Base-by-base conservation (phyloP, 108 stramenopile genomes). In the Nitzschia putrida region DNA sequence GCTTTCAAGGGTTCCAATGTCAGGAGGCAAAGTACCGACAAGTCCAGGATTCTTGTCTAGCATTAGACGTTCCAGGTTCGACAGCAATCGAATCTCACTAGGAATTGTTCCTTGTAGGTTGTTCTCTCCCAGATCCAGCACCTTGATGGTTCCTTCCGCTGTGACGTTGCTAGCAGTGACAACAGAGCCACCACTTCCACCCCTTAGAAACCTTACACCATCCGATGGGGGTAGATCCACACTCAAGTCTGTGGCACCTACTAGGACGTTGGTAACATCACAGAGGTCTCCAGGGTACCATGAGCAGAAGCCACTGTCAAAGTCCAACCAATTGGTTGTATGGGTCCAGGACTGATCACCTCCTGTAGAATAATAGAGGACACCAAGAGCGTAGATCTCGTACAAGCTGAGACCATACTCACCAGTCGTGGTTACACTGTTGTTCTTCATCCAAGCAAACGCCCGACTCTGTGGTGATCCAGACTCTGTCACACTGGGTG, bases 211-310 rank as follows among this genome's bases (percentile, higher is more conserved):
- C 29, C 29, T 34, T 34, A 34, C 4, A 4, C 29, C 29, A 4
- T 34, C 29, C 4, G 29, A 34, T 3, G 4, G 29, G 29, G 29
- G 29, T 1, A 3, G 3, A 3, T 3, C 29, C 4, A 34, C 29
- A 34, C 29, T 34, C 29, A 34, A 34, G 4, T 34, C 29, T 3
- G 29, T 34, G 29, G 29, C 29, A 4, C 29, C 29, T 4, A 3
- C 29, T 3, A 34, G 29, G 24, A 26, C 22, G 20, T 21, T 26
- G 16, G 2, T 25, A 3, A 21, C 55, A 1, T 22, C 47, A 49
- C 58, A 59, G 16, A 59, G 25, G 13, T 16, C 20, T 1, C 58
- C 58, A 18, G 58, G 58, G 20, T 59, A 59, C 58, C 58, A 59
- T 38, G 29, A 25, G 8, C 58, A 59, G 5, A 39, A 9, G 3